Base-by-base conservation (phyloP, 2,329 filamentous ascomycete species). In the Aspergillus amoenus region DNA sequence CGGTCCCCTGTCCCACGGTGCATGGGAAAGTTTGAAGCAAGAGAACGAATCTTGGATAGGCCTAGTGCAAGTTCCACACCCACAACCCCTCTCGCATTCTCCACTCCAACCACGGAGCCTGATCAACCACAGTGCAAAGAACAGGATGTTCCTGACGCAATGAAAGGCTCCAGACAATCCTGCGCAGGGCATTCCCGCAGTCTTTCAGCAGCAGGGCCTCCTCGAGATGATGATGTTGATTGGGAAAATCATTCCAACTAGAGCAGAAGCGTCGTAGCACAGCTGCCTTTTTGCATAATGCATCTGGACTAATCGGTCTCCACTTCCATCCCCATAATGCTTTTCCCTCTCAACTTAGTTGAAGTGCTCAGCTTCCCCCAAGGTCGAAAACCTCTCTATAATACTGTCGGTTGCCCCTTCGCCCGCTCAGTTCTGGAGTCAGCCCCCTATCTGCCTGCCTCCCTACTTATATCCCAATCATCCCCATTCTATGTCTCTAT, bases 231-330 rank as follows among this genome's bases (percentile, higher is more conserved):
- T 44, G 44, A 50, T 56, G 27, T 24, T 52, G 46, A 50, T 34
- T 11, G 22, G 41, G 46, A 53, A 46, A 52, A 32, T 40, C 24
- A 30, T 45, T 37, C 13, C 34, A n/a, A 57, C 46, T 54, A 54
- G 37, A 22, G 21, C 22, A 32, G 30, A 54, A 44, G 27, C 34
- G 42, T 41, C 37, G 52, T 57, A 54, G 44, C 46, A 57, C 49
- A 48, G 27, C 49, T 53, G 55, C 44, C 49, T 30, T 40, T 54
- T 40, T 54, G 50, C 49, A 57, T 48, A 18, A 43, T 53, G 55
- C 27, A 37, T 39, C 34, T 43, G 40, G 45, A 39, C 50, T 57
- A 49, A 57, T 45, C 52, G 11, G 55, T 42, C 49, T 48, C 24
- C 34, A 46, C 49, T 43, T 45, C 17, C 13, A 48, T 50, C 45